phyloP scores from a whole-genome alignment of 768 basidiomycete genomes.

The Cystofilobasidium ferigula region DNA sequence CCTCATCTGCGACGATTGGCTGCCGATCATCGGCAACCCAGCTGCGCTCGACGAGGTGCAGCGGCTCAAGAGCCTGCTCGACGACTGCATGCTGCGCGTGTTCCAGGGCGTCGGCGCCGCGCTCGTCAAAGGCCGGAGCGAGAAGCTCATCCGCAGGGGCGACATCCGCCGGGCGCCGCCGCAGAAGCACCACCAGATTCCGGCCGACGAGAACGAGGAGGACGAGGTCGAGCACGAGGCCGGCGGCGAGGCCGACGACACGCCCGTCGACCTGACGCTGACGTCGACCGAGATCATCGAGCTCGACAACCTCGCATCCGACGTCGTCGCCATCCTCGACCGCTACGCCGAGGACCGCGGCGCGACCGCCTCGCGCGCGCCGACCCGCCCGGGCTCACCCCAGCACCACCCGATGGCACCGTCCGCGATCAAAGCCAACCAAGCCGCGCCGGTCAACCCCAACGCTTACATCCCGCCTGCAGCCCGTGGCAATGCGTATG shows the following conservation, averaged over 20 bases:
- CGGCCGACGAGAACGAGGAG: conserved; percentile 25
- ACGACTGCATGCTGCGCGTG: conserved; percentile 73
- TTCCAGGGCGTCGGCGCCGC: conserved; percentile 65
- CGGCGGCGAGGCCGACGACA: conserved; percentile 34
- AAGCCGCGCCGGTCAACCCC: not conserved
- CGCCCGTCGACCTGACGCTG: conserved; percentile 36
- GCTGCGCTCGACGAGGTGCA: conserved; percentile 72
- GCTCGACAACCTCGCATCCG: conserved; percentile 59
- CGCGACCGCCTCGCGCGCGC: not conserved
- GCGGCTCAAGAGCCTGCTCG: conserved; percentile 64
- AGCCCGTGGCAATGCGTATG: not conserved
- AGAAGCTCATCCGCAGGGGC: conserved; percentile 19
- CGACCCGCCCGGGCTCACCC: not conserved
- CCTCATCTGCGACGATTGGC: conserved; percentile 79
- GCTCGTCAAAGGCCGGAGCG: conserved; percentile 27
- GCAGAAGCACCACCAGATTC: not conserved
- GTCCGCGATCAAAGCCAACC: not conserved
- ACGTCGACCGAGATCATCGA: conserved; percentile 61
- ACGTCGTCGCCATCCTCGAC: conserved; percentile 63
- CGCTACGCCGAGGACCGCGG: conserved; percentile 43
- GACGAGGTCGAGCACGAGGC: conserved; percentile 55
- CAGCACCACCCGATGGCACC: conserved; percentile 3
- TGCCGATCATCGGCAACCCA: conserved; percentile 53
- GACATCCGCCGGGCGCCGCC: conserved; percentile 14
- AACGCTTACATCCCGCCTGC: not conserved